Conservation (phyloP, 2,329 filamentous ascomycete genomes). For the Botrytis porri region DNA sequence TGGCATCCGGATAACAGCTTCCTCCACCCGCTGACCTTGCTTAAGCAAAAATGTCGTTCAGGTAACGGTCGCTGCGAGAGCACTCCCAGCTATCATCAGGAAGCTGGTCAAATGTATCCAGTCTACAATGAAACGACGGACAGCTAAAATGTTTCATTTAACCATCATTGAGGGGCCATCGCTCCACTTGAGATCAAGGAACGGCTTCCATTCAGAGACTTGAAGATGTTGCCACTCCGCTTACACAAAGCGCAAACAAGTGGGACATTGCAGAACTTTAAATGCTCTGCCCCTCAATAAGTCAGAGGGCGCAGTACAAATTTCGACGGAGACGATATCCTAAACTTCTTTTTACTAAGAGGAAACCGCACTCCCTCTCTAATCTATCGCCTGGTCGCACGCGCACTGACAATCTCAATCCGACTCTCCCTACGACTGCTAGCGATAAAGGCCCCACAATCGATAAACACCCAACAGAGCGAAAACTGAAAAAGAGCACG, state of each 20-base stretch:
- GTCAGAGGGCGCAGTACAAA: neutral
- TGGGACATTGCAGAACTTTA: neutral
- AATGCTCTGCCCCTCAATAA: neutral
- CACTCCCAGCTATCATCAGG: neutral
- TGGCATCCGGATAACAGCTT: neutral
- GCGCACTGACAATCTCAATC: neutral
- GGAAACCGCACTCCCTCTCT: neutral
- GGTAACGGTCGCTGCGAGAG: neutral
- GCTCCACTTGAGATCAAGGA: neutral
- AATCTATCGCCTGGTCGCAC: neutral
- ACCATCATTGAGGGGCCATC: neutral
- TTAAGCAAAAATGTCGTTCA: neutral
- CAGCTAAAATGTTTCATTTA: neutral
- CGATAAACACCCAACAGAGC: too few relatives aligned
- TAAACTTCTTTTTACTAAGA: neutral
- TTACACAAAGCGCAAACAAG: slow-evolving; percentile 48
- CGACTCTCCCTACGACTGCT: neutral
- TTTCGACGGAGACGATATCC: neutral
- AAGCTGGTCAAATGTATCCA: neutral
- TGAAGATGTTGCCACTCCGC: slow-evolving; percentile 40
- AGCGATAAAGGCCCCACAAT: too few relatives aligned
- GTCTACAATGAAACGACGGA: neutral
- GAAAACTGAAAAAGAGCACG: too few relatives aligned
- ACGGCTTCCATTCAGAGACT: neutral
- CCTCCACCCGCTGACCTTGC: neutral